A percentile compares a stretch with the other conserved stretches of the same genome.
These are phyloP conservation scores for Coemansia sp. DNA, from an alignment of 192 early-diverging fungal genomes.

Conservation along the genomic window DNA sequence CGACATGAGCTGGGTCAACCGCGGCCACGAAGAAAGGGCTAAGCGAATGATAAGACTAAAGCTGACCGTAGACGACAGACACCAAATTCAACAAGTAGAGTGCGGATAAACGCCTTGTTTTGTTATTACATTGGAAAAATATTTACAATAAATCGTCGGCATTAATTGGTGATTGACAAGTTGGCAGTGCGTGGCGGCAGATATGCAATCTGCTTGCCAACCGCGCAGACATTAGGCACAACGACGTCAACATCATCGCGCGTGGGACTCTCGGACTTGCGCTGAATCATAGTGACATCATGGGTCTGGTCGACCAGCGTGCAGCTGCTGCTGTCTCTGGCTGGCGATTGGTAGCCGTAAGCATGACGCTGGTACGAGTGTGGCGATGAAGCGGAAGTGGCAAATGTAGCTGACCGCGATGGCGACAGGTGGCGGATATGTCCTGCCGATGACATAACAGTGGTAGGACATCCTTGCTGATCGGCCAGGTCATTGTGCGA, in stretches of 20 bases:
- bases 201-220: constrained; percentile 37
- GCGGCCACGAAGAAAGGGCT: constrained; percentile 44
- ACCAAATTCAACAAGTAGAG: constrained; percentile 43
- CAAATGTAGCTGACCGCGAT: constrained; percentile 23
- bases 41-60: constrained; percentile 41
- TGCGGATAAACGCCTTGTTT: constrained; percentile 25
- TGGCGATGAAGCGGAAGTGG: constrained; percentile 2
- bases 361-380: background rate
- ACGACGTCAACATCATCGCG: constrained; percentile 23
- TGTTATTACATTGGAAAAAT: background rate
- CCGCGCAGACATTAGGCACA: constrained; percentile 15
- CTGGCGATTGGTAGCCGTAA: constrained; percentile 1
- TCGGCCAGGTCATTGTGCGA: constrained; percentile 39
- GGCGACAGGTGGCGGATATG: constrained; percentile 16
- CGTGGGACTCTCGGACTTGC: background rate
- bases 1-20: constrained; percentile 48
- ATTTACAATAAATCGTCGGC: background rate
- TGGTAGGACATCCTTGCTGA: background rate
- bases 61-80: constrained; percentile 47
- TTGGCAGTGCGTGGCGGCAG: constrained; percentile 45
- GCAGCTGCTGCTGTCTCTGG: constrained; percentile 11
- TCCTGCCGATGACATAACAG: background rate
- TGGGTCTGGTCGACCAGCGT: constrained; percentile 2
- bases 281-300: constrained; percentile 1
- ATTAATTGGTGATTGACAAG: constrained; percentile 35